phyloP scores from a whole-genome alignment of 768 basidiomycete species.

The Boletus tylopilopsis region DNA sequence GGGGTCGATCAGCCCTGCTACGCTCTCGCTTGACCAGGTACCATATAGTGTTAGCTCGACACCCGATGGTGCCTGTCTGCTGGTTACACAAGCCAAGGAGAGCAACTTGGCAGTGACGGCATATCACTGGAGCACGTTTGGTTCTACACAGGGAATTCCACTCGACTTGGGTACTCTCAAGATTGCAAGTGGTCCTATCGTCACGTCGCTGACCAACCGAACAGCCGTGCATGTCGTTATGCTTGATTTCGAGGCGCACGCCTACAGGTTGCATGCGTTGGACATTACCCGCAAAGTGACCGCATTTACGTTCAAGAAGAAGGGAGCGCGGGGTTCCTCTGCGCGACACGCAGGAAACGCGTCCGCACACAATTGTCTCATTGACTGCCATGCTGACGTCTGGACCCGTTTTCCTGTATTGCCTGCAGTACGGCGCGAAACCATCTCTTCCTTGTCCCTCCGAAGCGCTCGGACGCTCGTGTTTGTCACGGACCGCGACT shows the following conservation, averaged over 20 bases:
- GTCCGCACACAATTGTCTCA: constrained; percentile 45
- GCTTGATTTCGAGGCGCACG: constrained; percentile 32
- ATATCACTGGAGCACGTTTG: constrained; percentile 58
- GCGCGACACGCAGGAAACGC: constrained; percentile 2
- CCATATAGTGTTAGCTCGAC: constrained; percentile 39
- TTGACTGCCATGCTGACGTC: constrained; percentile 53
- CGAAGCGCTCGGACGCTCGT: constrained; percentile 35
- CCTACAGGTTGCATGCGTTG: constrained; percentile 42
- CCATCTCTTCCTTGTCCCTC: constrained; percentile 33
- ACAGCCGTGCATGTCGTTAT: constrained; percentile 40
- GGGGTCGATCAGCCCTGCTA: constrained; percentile 38
- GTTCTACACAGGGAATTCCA: constrained; percentile 43
- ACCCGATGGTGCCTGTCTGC: constrained; percentile 53
- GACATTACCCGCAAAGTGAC: constrained; percentile 54
- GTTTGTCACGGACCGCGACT: constrained; percentile 41
- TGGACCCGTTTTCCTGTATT: constrained; percentile 62
- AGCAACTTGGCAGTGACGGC: constrained; percentile 28
- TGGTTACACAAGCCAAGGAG: constrained; percentile 30
- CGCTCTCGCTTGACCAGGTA: constrained; percentile 34
- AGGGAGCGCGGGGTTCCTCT: constrained; percentile 23
- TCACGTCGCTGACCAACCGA: constrained; percentile 47
- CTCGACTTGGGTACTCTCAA: constrained; percentile 32
- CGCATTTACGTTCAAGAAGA: constrained; percentile 53
- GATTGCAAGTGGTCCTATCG: constrained; percentile 17
- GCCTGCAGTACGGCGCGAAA: constrained; percentile 46